phyloP scores from a whole-genome alignment of 805 yeast genomes.

The Ogataea glucozyma region DNA sequence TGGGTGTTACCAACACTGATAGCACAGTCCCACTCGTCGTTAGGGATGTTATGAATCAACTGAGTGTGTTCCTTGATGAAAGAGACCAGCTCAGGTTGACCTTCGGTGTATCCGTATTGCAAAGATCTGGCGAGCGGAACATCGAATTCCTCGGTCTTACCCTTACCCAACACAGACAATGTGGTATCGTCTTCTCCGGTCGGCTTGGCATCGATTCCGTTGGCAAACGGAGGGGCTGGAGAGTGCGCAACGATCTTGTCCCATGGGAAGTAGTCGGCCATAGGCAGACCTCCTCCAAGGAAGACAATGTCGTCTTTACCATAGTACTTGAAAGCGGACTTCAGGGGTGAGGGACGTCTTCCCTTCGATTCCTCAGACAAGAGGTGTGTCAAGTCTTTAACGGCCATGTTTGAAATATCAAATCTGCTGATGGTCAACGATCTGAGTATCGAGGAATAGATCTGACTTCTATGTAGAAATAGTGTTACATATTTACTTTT shows the following conservation, averaged over 20 bases:
- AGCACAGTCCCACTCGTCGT: slow-evolving; percentile 73
- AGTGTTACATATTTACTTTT: neutral
- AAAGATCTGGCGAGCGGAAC: slow-evolving; percentile 81
- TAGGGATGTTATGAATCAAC: slow-evolving; percentile 49
- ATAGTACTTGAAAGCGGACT: slow-evolving; percentile 78
- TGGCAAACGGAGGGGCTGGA: slow-evolving; percentile 76
- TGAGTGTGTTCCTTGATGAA: slow-evolving; percentile 79
- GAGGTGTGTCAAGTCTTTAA: slow-evolving; percentile 75
- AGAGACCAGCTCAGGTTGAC: slow-evolving; percentile 66
- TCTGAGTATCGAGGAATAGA: no score
- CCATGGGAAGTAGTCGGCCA: slow-evolving; percentile 91
- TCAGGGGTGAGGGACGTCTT: slow-evolving; percentile 78
- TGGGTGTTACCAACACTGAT: slow-evolving; percentile 87
- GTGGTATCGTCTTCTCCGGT: slow-evolving; percentile 41
- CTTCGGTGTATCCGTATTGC: slow-evolving; percentile 88
- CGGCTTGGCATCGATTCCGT: slow-evolving; percentile 72
- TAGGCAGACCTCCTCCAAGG: slow-evolving; percentile 94
- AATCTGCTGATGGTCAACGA: no score
- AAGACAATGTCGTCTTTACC: slow-evolving; percentile 76
- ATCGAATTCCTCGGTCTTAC: slow-evolving; percentile 50
- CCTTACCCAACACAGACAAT: slow-evolving; percentile 38
- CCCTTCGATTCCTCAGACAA: slow-evolving; percentile 76
- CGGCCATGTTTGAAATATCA: slow-evolving; percentile 27
- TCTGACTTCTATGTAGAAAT: no score
- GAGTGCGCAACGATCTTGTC: slow-evolving; percentile 68